A percentile compares a stretch with the other conserved stretches of the same genome.
These are phyloP conservation scores for Saturnispora zaruensis DNA, from an alignment of 805 yeast species.

Conservation along the genomic window DNA sequence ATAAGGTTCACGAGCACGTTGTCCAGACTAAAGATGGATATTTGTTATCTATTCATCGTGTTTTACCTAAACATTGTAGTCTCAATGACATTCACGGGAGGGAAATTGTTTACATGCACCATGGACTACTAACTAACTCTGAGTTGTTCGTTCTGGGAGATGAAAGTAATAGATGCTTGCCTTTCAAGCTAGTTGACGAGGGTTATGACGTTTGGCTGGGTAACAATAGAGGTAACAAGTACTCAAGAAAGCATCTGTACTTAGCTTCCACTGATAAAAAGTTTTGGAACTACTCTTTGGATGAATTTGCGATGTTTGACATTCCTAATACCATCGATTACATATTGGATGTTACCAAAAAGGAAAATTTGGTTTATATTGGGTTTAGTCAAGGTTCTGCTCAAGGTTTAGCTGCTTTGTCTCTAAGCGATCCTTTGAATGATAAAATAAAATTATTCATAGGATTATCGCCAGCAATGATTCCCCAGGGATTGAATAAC, in stretches of 20 bases:
- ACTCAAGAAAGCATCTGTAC: slow-evolving; percentile 66
- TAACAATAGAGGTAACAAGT: slow-evolving; percentile 85
- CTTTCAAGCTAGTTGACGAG: slow-evolving; percentile 62
- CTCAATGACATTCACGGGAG: neutral
- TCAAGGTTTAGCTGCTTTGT: slow-evolving; percentile 78
- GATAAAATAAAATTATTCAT: slow-evolving; percentile 47
- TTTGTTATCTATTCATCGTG: slow-evolving; percentile 66
- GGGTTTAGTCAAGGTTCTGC: slow-evolving; percentile 96
- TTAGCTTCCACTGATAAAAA: slow-evolving; percentile 32
- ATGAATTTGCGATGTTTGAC: slow-evolving; percentile 86
- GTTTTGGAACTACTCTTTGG: slow-evolving; percentile 88
- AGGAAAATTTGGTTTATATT: slow-evolving; percentile 48
- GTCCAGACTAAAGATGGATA: slow-evolving; percentile 74
- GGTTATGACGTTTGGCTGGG: slow-evolving; percentile 97
- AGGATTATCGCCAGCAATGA: slow-evolving; percentile 90
- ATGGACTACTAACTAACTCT: slow-evolving; percentile 79
- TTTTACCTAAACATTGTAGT: slow-evolving; percentile 27
- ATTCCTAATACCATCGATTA: slow-evolving; percentile 79
- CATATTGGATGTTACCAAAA: slow-evolving; percentile 45
- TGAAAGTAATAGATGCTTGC: slow-evolving; percentile 42
- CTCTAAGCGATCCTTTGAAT: slow-evolving; percentile 58
- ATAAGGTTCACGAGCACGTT: slow-evolving; percentile 65
- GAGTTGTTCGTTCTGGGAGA: slow-evolving; percentile 51
- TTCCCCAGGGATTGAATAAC: slow-evolving; percentile 71
- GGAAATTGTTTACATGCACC: slow-evolving; percentile 70